Conservation (phyloP, 805 yeast species). For the Wickerhamomyces tratensis region DNA sequence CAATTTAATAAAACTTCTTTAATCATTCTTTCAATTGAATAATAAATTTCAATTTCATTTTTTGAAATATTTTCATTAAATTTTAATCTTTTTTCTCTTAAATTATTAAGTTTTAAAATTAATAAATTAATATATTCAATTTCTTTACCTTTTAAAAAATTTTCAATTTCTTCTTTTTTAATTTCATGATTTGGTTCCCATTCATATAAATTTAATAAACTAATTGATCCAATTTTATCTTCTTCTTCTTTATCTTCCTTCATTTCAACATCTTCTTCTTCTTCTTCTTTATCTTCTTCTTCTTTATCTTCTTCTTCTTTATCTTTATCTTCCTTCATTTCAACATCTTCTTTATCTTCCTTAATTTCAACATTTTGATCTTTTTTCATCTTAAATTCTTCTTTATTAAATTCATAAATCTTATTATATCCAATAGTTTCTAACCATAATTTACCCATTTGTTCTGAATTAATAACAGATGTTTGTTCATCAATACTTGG, state of each 20-base stretch:
- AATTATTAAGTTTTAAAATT: constrained; percentile 36
- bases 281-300: not conserved
- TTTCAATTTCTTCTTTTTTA: constrained; percentile 43
- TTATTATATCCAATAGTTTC: constrained; percentile 41
- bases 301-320: not conserved
- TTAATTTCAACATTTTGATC: constrained; percentile 1
- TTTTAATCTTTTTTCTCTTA: constrained; percentile 37
- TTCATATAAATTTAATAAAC: constrained; percentile 31
- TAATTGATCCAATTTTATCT: constrained; percentile 13
- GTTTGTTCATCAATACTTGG: constrained; percentile 55
- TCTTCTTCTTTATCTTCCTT: constrained; percentile 5
- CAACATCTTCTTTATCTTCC: constrained; percentile 1
- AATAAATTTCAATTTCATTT: constrained; percentile 33
- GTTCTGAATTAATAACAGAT: constrained; percentile 40
- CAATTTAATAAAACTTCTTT: constrained; percentile 30
- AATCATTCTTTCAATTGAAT: constrained; percentile 34
- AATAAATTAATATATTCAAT: constrained; percentile 32
- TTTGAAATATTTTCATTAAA: constrained; percentile 1
- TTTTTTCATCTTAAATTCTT: not conserved
- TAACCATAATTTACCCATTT: constrained; percentile 42
- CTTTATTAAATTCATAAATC: constrained; percentile 11
- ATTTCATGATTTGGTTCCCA: constrained; percentile 42
- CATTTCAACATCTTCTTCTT: constrained; percentile 1
- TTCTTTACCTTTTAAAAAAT: constrained; percentile 31
- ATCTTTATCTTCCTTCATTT: not conserved